Evolutionary conservation across 2,329 filamentous ascomycete species (phyloP), one percentile per base, ranked within the genome.

Genomic region (Aspergillus phoenicis): DNA sequence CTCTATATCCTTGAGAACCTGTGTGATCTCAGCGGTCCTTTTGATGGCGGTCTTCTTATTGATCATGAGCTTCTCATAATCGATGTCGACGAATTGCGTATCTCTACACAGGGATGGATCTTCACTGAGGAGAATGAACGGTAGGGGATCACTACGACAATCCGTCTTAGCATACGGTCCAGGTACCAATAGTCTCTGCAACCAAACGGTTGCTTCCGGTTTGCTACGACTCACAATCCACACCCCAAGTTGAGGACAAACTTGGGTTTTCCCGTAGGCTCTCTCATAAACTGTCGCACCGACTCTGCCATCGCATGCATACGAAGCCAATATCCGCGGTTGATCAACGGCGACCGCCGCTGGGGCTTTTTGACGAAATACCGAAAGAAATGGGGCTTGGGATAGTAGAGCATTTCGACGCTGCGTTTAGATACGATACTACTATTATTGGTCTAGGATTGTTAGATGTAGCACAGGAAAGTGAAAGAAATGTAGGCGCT

Each of bases 341-440:
- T 97, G 71, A 97, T 95, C 55, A 97, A 82, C 1, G 94, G 93
- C n/a, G 91, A 88, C 52, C 93, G 84, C 62, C 92, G 84, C 75
- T 92, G 88, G 67, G 90, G 90, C 74, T 93, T 96, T 67, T 86
- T 88, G 36, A 96, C 91, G 75, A 97, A 97, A 72, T 91, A 89
- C 51, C 90, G 89, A 68, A 95, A 94, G 80, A 91, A 96, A 73
- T 96, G 90, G 28, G 90, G 86, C 70, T 96, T 87, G 38, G 89
- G 83, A 71, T 91, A 89, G 75, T 97, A 97, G 13, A 96, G 81
- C 68, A 89, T 89, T 73, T 97, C 93, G n/a, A 97, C 93, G 69
- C 92, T 95, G 67, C 93, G 83, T 75, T 97, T 97, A 13, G 93
- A 97, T 15, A 93, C 89, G 67, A 97, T 97, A 71, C 91, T 96